phyloP scores from a whole-genome alignment of 257 asterid species.

The Przewalskia tangutica region DNA sequence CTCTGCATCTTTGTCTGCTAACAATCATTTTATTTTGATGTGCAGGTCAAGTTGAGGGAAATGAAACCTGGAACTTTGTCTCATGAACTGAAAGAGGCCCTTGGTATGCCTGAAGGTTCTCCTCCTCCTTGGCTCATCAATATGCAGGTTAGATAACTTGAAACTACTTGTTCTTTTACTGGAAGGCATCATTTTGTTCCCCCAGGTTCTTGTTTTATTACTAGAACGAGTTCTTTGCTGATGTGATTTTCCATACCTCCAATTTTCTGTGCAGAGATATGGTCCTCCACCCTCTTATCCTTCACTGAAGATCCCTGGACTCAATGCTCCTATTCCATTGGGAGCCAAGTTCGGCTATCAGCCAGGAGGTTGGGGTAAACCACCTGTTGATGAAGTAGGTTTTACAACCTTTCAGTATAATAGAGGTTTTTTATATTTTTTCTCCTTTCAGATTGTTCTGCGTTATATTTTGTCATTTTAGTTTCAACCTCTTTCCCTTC shows the following conservation, averaged over 20 bases:
- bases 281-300: constrained; percentile 99
- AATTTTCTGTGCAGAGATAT: constrained; percentile 51
- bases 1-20: not conserved
- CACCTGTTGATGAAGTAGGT: constrained; percentile 93
- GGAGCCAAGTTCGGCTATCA: constrained; percentile 97
- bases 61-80: constrained; percentile 93
- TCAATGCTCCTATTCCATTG: constrained; percentile 91
- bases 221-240: not conserved
- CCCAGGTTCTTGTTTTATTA: not conserved
- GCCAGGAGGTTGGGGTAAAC: constrained; percentile 98
- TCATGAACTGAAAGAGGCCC: constrained; percentile 85
- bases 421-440: not conserved
- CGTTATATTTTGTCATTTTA: constrained; percentile 4
- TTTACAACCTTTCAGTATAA: not conserved
- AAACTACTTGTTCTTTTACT: not conserved
- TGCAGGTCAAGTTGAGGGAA: constrained; percentile 79
- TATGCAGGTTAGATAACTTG: constrained; percentile 64
- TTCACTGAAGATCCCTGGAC: constrained; percentile 87
- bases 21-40: not conserved
- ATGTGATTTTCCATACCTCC: not conserved
- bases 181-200: not conserved
- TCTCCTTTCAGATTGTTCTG: constrained; percentile 55
- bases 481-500: not conserved
- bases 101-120: constrained; percentile 97
- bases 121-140: constrained; percentile 99